phyloP scores from a whole-genome alignment of 1,284 basidiomycete genomes.

The Phellinidium pouzarii region DNA sequence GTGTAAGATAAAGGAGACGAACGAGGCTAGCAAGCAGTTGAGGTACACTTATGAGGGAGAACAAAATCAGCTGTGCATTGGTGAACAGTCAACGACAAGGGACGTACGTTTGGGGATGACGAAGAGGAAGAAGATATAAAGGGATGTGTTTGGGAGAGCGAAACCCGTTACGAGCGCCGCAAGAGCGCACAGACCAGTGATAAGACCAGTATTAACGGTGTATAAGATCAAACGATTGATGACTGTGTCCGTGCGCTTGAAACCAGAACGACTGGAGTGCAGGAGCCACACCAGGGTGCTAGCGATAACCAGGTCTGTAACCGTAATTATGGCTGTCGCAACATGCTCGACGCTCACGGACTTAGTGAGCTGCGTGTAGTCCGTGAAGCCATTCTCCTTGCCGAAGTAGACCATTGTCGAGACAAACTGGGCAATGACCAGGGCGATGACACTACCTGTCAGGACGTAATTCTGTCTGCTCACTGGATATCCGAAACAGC shows the following conservation, averaged over 20 bases:
- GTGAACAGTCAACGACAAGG: background rate
- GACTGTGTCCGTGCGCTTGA: conserved; percentile 7
- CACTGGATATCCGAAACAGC: too few relatives aligned
- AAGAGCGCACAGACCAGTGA: conserved; percentile 9
- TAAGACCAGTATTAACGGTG: conserved; percentile 19
- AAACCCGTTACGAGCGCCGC: background rate
- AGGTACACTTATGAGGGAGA: background rate
- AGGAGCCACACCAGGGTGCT: conserved; percentile 12
- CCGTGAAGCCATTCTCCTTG: background rate
- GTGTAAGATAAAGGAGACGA: background rate
- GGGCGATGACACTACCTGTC: background rate
- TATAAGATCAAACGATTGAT: conserved; percentile 13
- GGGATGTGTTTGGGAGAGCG: background rate
- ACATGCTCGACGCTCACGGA: background rate
- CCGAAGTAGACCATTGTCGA: background rate
- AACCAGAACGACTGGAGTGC: background rate
- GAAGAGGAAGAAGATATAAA: conserved; percentile 5
- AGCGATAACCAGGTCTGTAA: conserved; percentile 16
- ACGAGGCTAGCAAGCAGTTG: background rate
- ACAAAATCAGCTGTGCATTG: background rate
- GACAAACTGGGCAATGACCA: conserved; percentile 9
- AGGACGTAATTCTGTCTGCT: conserved; percentile 1
- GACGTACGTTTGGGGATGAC: background rate
- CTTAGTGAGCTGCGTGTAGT: background rate
- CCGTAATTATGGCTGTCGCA: background rate